Conservation (phyloP, 352 stramenopile genomes). For the Globisporangium nodosum region DNA sequence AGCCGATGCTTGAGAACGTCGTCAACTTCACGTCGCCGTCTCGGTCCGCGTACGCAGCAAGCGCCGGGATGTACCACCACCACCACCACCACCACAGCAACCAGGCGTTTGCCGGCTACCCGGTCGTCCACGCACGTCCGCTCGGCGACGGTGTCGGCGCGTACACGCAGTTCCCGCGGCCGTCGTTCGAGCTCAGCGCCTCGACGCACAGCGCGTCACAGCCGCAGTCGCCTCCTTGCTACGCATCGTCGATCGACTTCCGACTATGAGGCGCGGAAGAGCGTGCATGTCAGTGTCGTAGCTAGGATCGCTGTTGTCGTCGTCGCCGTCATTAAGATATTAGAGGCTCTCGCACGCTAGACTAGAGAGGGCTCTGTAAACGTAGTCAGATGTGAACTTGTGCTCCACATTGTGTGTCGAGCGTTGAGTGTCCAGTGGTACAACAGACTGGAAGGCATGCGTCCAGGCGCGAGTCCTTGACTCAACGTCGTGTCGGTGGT, state of each 20-base stretch:
- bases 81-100: not conserved
- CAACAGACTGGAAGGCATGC: too few species aligned
- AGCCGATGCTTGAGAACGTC: constrained; percentile 44
- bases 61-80: not conserved
- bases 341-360: not conserved
- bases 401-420: not conserved
- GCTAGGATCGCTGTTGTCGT: not conserved
- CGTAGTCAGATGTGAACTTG: not conserved
- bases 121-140: not conserved
- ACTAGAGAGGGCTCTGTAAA: not conserved
- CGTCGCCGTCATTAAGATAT: not conserved
- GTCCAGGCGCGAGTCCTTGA: too few species aligned
- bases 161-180: not conserved
- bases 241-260: not conserved
- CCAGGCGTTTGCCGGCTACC: not conserved
- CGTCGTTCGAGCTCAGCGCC: not conserved
- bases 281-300: not conserved
- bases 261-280: not conserved
- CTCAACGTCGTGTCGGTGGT: too few species aligned
- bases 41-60: not conserved
- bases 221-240: not conserved
- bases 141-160: not conserved
- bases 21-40: constrained; percentile 30
- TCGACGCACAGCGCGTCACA: not conserved
- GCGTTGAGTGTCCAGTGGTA: too few species aligned